phyloP scores from a whole-genome alignment of 129 eudicot species.

The Flaveria linearis region DNA sequence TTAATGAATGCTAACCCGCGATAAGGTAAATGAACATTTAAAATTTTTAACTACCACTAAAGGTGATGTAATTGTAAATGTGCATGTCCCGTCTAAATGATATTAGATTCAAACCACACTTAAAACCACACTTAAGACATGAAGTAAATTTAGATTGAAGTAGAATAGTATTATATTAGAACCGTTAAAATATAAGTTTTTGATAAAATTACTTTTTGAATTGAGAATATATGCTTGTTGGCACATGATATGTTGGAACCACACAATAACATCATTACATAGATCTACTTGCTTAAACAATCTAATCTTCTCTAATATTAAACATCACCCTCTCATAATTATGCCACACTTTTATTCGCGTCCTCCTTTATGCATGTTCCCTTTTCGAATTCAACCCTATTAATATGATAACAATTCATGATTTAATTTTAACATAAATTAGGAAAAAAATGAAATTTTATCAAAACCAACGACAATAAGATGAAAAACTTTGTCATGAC shows the following conservation, averaged over 20 bases:
- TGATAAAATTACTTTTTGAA: conserved; percentile 2
- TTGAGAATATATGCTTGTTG: conserved; percentile 34
- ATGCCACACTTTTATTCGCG: conserved; percentile 33
- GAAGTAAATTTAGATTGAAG: too few species aligned
- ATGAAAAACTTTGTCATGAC: conserved; percentile 11
- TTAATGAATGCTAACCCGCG: not conserved
- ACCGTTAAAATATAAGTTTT: not conserved
- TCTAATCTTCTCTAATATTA: conserved; percentile 27
- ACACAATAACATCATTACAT: conserved; percentile 40
- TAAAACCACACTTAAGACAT: too few species aligned
- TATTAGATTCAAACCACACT: too few species aligned
- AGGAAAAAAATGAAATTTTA: not conserved
- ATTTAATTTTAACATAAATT: not conserved
- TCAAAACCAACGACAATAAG: not conserved
- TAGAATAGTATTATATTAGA: too few species aligned
- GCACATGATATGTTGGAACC: conserved; percentile 46
- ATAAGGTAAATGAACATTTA: not conserved
- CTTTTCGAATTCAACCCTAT: conserved; percentile 19
- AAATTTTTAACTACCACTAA: too few species aligned
- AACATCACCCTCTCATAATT: conserved; percentile 37
- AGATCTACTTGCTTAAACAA: conserved; percentile 33
- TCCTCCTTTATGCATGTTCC: conserved; percentile 30
- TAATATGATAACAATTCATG: not conserved
- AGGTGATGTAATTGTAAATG: too few species aligned
- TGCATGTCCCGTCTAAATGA: too few species aligned